Evolutionary conservation across 257 asterid species (phyloP), one percentile per base, ranked within the genome.

Genomic region (Leonotis leonurus): DNA sequence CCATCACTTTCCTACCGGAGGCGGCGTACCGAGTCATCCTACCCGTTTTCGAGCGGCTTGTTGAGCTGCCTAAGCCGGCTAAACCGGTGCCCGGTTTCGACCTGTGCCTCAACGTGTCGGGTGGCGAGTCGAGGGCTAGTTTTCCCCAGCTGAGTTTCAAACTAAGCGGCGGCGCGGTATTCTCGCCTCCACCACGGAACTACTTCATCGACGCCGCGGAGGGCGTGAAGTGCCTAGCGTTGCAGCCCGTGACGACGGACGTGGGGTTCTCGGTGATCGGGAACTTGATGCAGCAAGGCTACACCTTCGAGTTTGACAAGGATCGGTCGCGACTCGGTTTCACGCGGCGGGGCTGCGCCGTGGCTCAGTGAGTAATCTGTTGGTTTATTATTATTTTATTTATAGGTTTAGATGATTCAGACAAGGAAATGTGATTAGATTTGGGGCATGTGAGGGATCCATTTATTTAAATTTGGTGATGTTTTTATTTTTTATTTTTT

Each of bases 221-320:
- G 22, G 82, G 61, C 17, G 77, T 82, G 5, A 84, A 83, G 69
- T 89, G 97, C 71, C 18, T 89, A 59, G 95, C 95, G 12, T 56
- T 89, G 79, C 92, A 82, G 53, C 91, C 94, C 0, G 83, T 84
- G 2, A 6, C 63, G 0, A 50, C 87, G 11, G 70, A 65, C 0
- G 44, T 70, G 6, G 94, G 92, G 0, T 78, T 77, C 13, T 79
- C 95, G 5, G 82, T 89, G 14, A 62, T 89, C n/a, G 97, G 95
- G 27, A 89, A 89, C 76, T 33, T 89, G 52, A 87, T 89, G 94
- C 94, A 89, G 29, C 97, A 89, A 57, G 97, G 97, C 0, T 89
- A 73, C 52, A 60, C 67, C 33, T 79, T 89, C 56, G 90, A 89
- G 51, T 86, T 82, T 60, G 97, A 84, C 26, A 78, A 64, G 52